Evolutionary conservation across 495 filamentous ascomycete genomes (phyloP), one percentile per base, ranked within the genome.

Genomic region (Aspergillus indologenus): DNA sequence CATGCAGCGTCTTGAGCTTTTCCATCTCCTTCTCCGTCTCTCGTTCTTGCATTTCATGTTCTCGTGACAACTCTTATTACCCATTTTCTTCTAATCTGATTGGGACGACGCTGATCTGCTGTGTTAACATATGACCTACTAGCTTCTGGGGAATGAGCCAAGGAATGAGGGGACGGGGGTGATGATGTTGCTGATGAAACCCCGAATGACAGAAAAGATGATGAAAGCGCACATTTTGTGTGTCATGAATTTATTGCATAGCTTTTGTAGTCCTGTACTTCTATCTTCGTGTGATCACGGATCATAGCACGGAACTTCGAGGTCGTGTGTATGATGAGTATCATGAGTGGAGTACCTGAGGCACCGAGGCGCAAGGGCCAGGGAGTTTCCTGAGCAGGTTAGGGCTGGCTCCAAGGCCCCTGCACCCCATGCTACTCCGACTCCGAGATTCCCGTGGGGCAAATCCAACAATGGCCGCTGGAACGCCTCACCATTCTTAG

Each of bases 41-140:
- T 40, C 6, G 11, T 53, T 53, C 54, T 54, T 58, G n/a, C 26
- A 44, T 49, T 34, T 46, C 45, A 52, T 26, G 40, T 21, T 51
- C 22, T 40, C 31, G 51, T 56, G 29, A 56, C 42, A 45, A n/a
- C 34, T 52, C 56, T 51, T 24, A 40, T 34, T 45, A 45, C 17
- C 18, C 45, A 46, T 7, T 12, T 58, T 22, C 12, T 15, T 40
- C 9, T 9, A 29, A 29, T 40, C 26, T 29, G 3, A 29, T n/a
- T n/a, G n/a, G n/a, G n/a, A 29, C 9, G 26, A 29, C 9, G 26
- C 26, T 29, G 26, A 29, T 29, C 12, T 40, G 34, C 34, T 40
- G 9, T 40, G 34, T 2, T 40, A 29, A 29, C 9, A 7, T 40
- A 40, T 14, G 34, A 11, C 7, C 34, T 40, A 11, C 34, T 40